phyloP scores from a whole-genome alignment of 495 filamentous ascomycete genomes.

The Hypoxylon intermedium region DNA sequence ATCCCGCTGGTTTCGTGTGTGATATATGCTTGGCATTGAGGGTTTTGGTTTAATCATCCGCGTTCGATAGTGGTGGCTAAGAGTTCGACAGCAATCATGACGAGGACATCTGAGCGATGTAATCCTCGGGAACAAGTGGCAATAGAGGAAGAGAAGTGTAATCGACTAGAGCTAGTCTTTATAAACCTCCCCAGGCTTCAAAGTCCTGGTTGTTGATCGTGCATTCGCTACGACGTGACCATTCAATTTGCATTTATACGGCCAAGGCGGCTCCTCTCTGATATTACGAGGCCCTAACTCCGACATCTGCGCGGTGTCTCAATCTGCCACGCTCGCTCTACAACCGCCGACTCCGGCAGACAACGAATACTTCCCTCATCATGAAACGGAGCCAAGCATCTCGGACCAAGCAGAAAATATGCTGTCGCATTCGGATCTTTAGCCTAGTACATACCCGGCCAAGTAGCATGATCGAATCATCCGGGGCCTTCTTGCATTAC shows the following conservation, averaged over 20 bases:
- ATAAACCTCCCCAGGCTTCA: slow-evolving; percentile 21
- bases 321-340: slow-evolving; percentile 14
- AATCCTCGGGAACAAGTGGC: not conserved
- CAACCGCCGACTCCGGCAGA: slow-evolving; percentile 22
- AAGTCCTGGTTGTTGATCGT: slow-evolving; percentile 14
- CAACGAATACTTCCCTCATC: slow-evolving; percentile 7
- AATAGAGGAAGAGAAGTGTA: slow-evolving; percentile 1
- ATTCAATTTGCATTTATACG: slow-evolving; percentile 33
- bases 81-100: not conserved
- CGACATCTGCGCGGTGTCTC: slow-evolving; percentile 5
- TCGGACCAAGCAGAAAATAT: slow-evolving; percentile 31
- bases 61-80: not conserved
- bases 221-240: slow-evolving; percentile 24
- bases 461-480: slow-evolving; percentile 27
- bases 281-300: not conserved
- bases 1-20: slow-evolving; percentile 13
- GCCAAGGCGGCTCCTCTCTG: slow-evolving; percentile 20
- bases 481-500: slow-evolving; percentile 32
- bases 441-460: slow-evolving; percentile 33
- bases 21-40: slow-evolving; percentile 11
- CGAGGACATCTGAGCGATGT: not conserved
- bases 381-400: slow-evolving; percentile 33
- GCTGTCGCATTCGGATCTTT: slow-evolving; percentile 38
- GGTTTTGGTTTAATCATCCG: not conserved
- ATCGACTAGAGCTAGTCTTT: slow-evolving; percentile 7